Percentiles rank a stretch among this genome's conserved stretches.
Conservation (phyloP, 176 grass and related monocot genomes). For the Juncus effusus region DNA sequence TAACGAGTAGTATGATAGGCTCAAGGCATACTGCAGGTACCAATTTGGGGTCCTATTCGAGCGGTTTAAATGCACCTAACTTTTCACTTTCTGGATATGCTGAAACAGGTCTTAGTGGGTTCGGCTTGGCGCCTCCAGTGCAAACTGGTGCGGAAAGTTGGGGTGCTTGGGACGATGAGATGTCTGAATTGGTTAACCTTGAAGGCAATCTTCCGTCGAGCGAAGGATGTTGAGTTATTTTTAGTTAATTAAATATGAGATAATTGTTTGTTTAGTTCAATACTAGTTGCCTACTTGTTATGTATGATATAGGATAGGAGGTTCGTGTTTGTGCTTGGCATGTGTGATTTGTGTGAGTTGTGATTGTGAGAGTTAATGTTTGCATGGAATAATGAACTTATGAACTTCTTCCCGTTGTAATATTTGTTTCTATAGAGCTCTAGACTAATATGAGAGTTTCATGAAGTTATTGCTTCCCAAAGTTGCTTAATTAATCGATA, state of each 20-base stretch:
- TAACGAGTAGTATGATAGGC: slow-evolving; percentile 4
- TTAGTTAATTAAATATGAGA: slow-evolving; percentile 9
- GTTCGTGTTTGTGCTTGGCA: too few species aligned
- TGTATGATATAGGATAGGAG: slow-evolving; percentile 6
- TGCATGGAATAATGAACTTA: too few species aligned
- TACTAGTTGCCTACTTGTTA: not conserved
- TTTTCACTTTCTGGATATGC: not conserved
- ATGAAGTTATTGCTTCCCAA: too few species aligned
- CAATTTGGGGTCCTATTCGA: slow-evolving; percentile 40
- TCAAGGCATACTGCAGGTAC: slow-evolving; percentile 22
- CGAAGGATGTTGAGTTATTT: slow-evolving; percentile 11
- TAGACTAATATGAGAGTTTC: too few species aligned
- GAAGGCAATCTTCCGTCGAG: slow-evolving; percentile 11
- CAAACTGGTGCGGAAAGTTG: slow-evolving; percentile 17
- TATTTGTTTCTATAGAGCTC: too few species aligned
- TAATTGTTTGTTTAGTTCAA: slow-evolving; percentile 1
- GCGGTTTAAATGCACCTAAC: slow-evolving; percentile 28
- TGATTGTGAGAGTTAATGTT: too few species aligned
- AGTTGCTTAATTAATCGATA: too few species aligned
- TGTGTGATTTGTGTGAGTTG: too few species aligned
- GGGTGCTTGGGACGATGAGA: slow-evolving; percentile 3
- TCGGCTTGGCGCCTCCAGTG: slow-evolving; percentile 7
- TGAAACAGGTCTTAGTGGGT: not conserved
- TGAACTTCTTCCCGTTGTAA: too few species aligned
- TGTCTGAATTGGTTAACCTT: slow-evolving; percentile 3